Evolutionary conservation across 148 eudicot species (phyloP).

Genomic region (Cornus suecica): DNA sequence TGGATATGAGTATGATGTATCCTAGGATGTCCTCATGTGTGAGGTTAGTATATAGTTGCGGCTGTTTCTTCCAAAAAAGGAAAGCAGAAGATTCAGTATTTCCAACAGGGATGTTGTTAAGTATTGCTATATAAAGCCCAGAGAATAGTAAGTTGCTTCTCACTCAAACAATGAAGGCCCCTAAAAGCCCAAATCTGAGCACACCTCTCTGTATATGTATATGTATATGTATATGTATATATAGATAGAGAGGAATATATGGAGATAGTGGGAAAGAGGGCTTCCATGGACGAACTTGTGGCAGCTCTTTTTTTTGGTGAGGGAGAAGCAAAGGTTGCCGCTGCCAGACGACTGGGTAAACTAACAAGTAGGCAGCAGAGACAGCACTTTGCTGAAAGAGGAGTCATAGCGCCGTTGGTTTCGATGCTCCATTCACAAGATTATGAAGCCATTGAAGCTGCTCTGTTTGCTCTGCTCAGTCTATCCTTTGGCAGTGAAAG

Average conservation of each 20-base stretch:
- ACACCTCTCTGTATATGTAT: too few species aligned
- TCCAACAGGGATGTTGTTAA: slow-evolving; percentile 9
- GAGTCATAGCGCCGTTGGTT: slow-evolving; percentile 43
- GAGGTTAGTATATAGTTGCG: slow-evolving; percentile 4
- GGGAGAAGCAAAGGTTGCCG: slow-evolving; percentile 36
- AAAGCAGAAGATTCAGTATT: slow-evolving; percentile 45
- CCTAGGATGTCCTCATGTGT: neutral
- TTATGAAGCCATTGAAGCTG: slow-evolving; percentile 54
- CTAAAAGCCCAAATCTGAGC: slow-evolving; percentile 15
- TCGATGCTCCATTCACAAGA: slow-evolving; percentile 44
- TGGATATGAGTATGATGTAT: neutral
- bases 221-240: neutral
- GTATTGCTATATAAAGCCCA: slow-evolving; percentile 15
- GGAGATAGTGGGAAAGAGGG: slow-evolving; percentile 13
- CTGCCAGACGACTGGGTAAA: slow-evolving; percentile 37
- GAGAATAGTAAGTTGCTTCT: slow-evolving; percentile 60
- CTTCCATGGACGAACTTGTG: slow-evolving; percentile 39
- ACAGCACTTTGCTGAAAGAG: slow-evolving; percentile 50
- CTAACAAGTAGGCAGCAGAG: slow-evolving; percentile 54
- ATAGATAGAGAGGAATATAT: neutral
- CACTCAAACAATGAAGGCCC: slow-evolving; percentile 40
- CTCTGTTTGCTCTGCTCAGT: slow-evolving; percentile 66
- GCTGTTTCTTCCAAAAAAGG: slow-evolving; percentile 39
- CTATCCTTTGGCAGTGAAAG: slow-evolving; percentile 76
- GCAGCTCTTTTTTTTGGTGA: slow-evolving; percentile 46